Conservation (phyloP, 306 rosid genomes). For the Vigna radiata region DNA sequence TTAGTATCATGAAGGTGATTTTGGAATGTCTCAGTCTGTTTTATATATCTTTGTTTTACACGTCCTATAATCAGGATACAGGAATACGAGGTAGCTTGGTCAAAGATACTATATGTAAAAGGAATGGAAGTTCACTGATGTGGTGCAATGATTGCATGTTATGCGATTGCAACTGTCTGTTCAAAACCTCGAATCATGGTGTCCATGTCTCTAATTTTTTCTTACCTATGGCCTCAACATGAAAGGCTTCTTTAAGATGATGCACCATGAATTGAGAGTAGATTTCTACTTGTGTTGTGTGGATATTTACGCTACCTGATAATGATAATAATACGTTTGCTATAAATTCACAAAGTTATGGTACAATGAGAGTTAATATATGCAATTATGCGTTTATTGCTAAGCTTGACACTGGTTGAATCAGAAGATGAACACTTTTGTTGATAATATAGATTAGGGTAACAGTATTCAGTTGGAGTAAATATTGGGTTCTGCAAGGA, state of each 20-base stretch:
- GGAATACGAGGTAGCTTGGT: not conserved
- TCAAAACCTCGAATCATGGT: not conserved
- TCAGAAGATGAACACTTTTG: not conserved
- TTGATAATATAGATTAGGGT: not conserved
- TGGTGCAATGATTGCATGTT: constrained; percentile 1
- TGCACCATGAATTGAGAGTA: not conserved
- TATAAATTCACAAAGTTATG: not conserved
- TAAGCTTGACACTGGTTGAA: constrained; percentile 19
- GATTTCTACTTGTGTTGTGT: constrained; percentile 19
- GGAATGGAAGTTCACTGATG: constrained; percentile 8
- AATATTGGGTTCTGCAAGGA: not conserved
- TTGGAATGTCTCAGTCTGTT: constrained; percentile 5
- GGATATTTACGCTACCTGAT: constrained; percentile 15
- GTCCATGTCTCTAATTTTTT: not conserved
- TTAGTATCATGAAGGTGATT: constrained; percentile 11
- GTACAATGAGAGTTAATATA: not conserved
- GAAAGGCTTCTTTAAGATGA: constrained; percentile 11
- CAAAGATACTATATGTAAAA: not conserved
- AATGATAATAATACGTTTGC: constrained; percentile 1
- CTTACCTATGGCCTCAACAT: not conserved
- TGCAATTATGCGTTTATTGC: not conserved
- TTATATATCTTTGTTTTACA: not conserved
- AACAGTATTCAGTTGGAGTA: not conserved
- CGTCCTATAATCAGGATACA: constrained; percentile 13
- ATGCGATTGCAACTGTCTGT: not conserved